Conservation (phyloP, 169 alveolate genomes). For the Eimeria tenella region DNA sequence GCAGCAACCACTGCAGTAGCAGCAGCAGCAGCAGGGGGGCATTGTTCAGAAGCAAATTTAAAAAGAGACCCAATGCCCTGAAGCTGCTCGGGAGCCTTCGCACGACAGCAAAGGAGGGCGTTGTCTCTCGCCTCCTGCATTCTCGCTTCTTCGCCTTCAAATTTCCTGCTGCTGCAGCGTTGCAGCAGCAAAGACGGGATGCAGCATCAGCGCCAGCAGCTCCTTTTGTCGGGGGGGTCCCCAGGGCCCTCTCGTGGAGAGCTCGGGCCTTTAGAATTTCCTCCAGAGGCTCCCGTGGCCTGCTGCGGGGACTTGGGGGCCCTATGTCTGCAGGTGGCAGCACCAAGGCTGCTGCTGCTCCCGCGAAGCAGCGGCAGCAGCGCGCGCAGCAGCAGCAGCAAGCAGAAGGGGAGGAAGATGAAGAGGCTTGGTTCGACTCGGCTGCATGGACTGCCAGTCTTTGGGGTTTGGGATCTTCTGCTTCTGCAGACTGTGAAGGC, state of each 20-base stretch:
- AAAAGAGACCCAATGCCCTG: conserved; percentile 1
- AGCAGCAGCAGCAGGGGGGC: conserved; percentile 37
- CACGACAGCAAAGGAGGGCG: background rate
- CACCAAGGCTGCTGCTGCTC: conserved; percentile 24
- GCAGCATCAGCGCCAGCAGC: conserved; percentile 41
- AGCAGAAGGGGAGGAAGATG: background rate
- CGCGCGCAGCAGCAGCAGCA: conserved; percentile 33
- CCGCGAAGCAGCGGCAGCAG: conserved; percentile 14
- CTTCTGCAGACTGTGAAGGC: background rate
- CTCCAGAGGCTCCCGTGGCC: conserved; percentile 29
- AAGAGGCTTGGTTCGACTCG: conserved; percentile 45
- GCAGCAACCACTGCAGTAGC: background rate
- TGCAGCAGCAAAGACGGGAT: background rate
- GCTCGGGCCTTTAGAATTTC: conserved; percentile 45
- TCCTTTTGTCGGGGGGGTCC: conserved; percentile 38
- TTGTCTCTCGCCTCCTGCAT: conserved; percentile 49
- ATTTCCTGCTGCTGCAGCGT: conserved; percentile 49
- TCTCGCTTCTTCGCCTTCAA: background rate
- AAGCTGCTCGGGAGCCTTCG: conserved; percentile 27
- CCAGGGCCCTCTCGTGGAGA: conserved; percentile 45
- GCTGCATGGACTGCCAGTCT: conserved; percentile 36
- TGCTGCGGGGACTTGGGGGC: conserved; percentile 25
- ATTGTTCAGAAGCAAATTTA: background rate
- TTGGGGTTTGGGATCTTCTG: conserved; percentile 11
- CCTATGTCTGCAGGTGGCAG: background rate